Evolutionary conservation across 768 basidiomycete genomes (phyloP), one percentile per base, ranked within the genome.

Genomic region (Exsudoporus frostii): DNA sequence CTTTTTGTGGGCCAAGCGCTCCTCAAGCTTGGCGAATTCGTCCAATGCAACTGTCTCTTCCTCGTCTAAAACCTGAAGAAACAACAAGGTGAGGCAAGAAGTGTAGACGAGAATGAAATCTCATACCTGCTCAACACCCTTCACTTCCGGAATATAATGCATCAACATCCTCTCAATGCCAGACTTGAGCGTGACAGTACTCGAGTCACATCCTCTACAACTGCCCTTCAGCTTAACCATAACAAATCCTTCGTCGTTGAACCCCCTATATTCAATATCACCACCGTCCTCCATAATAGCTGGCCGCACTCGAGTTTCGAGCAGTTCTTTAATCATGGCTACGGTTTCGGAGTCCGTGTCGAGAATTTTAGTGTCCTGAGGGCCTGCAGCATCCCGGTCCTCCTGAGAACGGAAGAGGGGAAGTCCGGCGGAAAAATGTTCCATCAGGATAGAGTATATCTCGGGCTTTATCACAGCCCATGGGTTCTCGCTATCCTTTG

Each of bases 281-380:
- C 97, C 97, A 0, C 97, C 97, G 51, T 99, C 96, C 69, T 98
- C 97, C 90, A 95, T 95, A 55, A 99, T 98, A 5, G 94, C 91
- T 6, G 97, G 97, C 50, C 97, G 76, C 17, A 99, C 93, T 14
- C 97, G 76, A 3, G 95, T 98, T 67, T 98, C 96, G 45, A 99
- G 75, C 36, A 98, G 69, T 67, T 99, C 97, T 70, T 99, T 99
- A 62, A 99, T 94, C 96, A 98, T 99, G 8, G 92, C 97, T 4
- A 99, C 92, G 4, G 92, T 91, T 70, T 98, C 97, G 20, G 90
- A 88, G 68, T 99, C 97, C 4, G 88, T 90, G 61, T 98, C 96
- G 24, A 98, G 73, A 57, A 98, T 96, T 48, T 80, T 80, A 9
- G 95, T 98, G 69, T 98, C 97, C 69, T 93, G 90, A 10, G 93